These are phyloP conservation scores for Eucalyptus tenuipes DNA, from an alignment of 345 rosid species.

Conservation along the genomic window DNA sequence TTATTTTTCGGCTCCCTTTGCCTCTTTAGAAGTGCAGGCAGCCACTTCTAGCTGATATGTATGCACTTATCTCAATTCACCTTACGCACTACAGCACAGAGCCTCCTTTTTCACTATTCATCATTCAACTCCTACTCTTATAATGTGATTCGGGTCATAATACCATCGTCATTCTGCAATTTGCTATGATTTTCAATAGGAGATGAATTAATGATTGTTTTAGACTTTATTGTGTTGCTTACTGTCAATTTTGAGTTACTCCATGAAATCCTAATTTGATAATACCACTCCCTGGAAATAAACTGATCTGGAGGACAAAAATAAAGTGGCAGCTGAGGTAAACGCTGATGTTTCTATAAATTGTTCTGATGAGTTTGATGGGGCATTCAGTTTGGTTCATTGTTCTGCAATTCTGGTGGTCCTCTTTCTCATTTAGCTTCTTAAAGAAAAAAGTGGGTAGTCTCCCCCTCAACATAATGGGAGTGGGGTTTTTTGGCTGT, in stretches of 20 bases:
- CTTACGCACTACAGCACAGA: background rate
- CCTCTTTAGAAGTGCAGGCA: background rate
- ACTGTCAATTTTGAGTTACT: background rate
- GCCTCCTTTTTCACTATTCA: background rate
- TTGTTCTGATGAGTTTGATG: background rate
- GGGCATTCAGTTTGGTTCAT: background rate
- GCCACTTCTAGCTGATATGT: background rate
- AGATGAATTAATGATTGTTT: background rate
- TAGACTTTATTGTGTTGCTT: background rate
- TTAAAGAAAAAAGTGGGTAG: background rate
- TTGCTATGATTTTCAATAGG: background rate
- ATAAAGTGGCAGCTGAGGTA: conserved; percentile 49
- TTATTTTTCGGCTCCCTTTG: background rate
- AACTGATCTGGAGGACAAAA: conserved; percentile 45
- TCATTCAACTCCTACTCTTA: background rate
- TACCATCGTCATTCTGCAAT: background rate
- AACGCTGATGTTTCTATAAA: background rate
- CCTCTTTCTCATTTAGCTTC: background rate
- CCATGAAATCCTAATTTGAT: conserved; percentile 43
- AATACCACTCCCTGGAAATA: conserved; percentile 48
- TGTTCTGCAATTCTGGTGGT: background rate
- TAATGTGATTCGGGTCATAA: background rate
- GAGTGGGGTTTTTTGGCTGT: background rate
- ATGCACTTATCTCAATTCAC: background rate
- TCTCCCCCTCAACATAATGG: background rate